Base-by-base conservation (phyloP, 306 rosid species). In the Malus sylvestris region DNA sequence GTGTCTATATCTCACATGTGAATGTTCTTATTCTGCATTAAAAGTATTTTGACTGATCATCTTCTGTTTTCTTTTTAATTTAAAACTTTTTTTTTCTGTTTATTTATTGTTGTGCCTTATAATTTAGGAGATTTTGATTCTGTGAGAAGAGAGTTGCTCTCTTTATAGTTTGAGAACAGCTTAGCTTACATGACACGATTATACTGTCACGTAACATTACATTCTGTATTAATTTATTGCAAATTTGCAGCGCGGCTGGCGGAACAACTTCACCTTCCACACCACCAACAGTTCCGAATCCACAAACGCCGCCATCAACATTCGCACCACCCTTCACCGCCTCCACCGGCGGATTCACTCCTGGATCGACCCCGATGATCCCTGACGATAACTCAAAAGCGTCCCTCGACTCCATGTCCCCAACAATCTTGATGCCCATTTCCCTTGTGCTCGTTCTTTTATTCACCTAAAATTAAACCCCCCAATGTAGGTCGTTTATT, bases 211-310 rank as follows among this genome's bases (percentile, higher is more conserved):
- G 1, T 14, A 35, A n/a, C n/a, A n/a, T n/a, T n/a, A 6, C 0
- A 35, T 35, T 35, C 2, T 35, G 9, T 35, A 6, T 8, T 35
- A 35, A 35, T 35, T 35, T 6, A 6, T 23, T 84, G 45, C 72
- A 74, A n/a, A 25, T 62, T 67, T 74, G 52, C 79, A 96, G 99
- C 81, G 44, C 90, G 68, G 93, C 94, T 6, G 96, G 99, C 83
- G 99, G 99, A 64, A 51, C 97, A n/a, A 74, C 32, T 60, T 80
- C 91, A 30, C 67, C 88, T 18, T 52, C 88, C 14, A 10, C 85
- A 55, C 76, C 58, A 33, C 67, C 77, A 61, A 27, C 77, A 44
- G 13, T 25, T 74, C 74, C 89, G n/a, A 83, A 80, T 68, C 65
- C 80, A 63, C 86, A 82, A 8, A 44, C 89, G 18, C 58, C 86